A percentile compares a stretch with the other conserved stretches of the same genome.
phyloP scores from a whole-genome alignment of 805 yeast species.

The Candida tammaniensis region DNA sequence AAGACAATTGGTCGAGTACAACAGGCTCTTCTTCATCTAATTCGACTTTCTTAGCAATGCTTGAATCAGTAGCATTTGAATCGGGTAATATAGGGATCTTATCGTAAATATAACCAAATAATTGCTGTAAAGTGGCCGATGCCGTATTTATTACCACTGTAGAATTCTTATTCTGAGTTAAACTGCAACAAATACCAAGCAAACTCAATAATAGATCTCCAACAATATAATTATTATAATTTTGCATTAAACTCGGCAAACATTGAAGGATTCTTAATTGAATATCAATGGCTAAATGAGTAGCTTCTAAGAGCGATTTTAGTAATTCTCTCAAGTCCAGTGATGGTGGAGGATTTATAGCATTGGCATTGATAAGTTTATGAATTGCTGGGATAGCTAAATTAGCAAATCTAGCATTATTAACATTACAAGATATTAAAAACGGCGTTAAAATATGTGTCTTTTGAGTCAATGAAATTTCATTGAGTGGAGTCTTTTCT shows the following conservation, averaged over 20 bases:
- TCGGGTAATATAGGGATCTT: too few species aligned
- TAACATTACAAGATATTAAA: constrained; percentile 65
- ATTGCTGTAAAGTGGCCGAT: constrained; percentile 86
- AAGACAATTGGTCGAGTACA: constrained; percentile 54
- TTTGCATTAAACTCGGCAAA: constrained; percentile 70
- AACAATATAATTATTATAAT: constrained; percentile 52
- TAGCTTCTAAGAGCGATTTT: constrained; percentile 68
- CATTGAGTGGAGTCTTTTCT: constrained; percentile 6
- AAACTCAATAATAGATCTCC: constrained; percentile 58
- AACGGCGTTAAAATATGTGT: constrained; percentile 50
- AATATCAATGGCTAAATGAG: constrained; percentile 73
- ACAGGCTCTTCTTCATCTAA: too few species aligned
- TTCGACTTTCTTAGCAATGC: too few species aligned
- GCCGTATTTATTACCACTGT: constrained; percentile 87
- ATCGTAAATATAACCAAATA: constrained; percentile 77
- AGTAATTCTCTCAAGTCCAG: constrained; percentile 56
- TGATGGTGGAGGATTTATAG: constrained; percentile 54
- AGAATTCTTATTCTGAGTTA: constrained; percentile 66
- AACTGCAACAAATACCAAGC: constrained; percentile 64
- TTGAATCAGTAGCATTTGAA: too few species aligned
- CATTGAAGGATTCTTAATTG: constrained; percentile 85
- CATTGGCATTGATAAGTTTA: constrained; percentile 50
- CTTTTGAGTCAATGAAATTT: constrained; percentile 20
- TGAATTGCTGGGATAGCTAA: constrained; percentile 72
- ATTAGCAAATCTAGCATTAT: constrained; percentile 70